These are phyloP conservation scores for Cicer cuneatum DNA, from an alignment of 306 rosid species.

Conservation along the genomic window DNA sequence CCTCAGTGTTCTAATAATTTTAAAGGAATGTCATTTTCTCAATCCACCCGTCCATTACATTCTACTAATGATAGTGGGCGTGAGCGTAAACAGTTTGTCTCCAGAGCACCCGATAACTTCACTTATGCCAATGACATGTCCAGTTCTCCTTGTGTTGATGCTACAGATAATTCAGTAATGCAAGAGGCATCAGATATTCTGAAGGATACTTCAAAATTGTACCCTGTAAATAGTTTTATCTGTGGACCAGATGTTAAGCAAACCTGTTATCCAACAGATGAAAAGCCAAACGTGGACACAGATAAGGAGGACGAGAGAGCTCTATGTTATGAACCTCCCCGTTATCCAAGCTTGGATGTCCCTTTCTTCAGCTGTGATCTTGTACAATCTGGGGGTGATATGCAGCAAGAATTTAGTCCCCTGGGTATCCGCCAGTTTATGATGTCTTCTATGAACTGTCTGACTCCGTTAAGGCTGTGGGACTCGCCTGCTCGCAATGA, in stretches of 20 bases:
- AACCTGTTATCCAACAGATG: conserved; percentile 52
- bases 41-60: conserved; percentile 44
- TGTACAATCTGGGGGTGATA: conserved; percentile 72
- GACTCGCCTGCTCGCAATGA: conserved; percentile 76
- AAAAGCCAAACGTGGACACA: conserved; percentile 46
- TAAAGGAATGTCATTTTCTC: conserved; percentile 54
- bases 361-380: conserved; percentile 99
- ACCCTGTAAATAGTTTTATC: conserved; percentile 64
- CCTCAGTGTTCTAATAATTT: conserved; percentile 50
- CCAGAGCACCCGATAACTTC: conserved; percentile 55
- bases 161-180: conserved; percentile 45
- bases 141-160: conserved; percentile 57
- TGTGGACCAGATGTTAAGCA: conserved; percentile 52
- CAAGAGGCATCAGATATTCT: conserved; percentile 56
- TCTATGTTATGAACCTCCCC: conserved; percentile 94
- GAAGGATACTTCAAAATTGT: conserved; percentile 57
- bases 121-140: conserved; percentile 61
- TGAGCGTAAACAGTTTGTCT: conserved; percentile 63
- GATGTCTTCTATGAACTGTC: conserved; percentile 90
- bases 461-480: conserved; percentile 90
- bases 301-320: conserved; percentile 69
- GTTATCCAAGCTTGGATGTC: conserved; percentile 87
- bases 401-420: conserved; percentile 98
- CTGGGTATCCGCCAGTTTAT: conserved; percentile 93
- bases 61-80: conserved; percentile 62